Conservation (phyloP, 352 stramenopile genomes). For the Pythium aquatile region DNA sequence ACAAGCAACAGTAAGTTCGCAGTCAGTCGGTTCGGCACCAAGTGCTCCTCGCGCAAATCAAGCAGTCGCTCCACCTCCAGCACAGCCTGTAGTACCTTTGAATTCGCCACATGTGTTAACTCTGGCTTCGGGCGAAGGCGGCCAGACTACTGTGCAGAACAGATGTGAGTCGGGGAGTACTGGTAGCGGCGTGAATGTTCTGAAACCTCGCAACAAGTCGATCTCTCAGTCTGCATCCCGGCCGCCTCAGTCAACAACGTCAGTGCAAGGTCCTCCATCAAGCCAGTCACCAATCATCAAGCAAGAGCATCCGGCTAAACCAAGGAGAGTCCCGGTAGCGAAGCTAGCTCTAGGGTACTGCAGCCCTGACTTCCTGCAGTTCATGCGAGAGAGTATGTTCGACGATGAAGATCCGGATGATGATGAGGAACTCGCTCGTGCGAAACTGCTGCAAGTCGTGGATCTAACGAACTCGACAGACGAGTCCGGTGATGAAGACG, state of each 20-base stretch:
- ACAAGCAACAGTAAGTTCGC: conserved; percentile 3
- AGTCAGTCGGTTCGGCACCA: neutral
- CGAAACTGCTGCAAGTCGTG: conserved; percentile 53
- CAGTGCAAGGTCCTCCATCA: neutral
- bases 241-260: neutral
- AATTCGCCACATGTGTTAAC: neutral
- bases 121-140: neutral
- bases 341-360: conserved; percentile 21
- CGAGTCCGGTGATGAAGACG: conserved; percentile 45
- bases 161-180: neutral
- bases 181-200: neutral
- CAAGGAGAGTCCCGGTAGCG: neutral
- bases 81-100: neutral
- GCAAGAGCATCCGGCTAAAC: conserved; percentile 2
- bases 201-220: neutral
- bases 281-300: conserved; percentile 14
- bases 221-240: neutral
- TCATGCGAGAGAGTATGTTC: conserved; percentile 26
- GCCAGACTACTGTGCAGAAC: neutral
- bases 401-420: conserved; percentile 35
- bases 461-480: conserved; percentile 64
- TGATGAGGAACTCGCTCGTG: conserved; percentile 41
- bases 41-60: neutral
- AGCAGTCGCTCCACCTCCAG: neutral
- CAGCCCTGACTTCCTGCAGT: conserved; percentile 17